Evolutionary conservation across 73 alveolate genomes (phyloP).

Genomic region (Uronychia binucleata): DNA sequence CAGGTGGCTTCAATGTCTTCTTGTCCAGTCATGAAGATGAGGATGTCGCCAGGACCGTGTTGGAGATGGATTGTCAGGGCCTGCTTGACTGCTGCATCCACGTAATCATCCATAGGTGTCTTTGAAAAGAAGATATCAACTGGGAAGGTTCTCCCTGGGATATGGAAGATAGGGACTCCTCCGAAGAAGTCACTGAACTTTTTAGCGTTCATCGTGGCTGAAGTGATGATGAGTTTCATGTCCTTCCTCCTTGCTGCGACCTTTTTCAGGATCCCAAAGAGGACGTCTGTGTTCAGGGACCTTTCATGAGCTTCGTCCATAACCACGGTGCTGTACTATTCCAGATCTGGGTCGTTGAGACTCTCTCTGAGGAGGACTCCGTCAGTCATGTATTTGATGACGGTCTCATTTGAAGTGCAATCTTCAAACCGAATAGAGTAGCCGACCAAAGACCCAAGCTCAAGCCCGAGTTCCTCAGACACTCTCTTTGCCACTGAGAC

Average conservation of each 20-base stretch:
- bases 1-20: conserved; percentile 99
- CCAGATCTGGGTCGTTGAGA: conserved; percentile 97
- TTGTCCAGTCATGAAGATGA: conserved; percentile 99
- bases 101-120: conserved; percentile 98
- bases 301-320: conserved; percentile 99
- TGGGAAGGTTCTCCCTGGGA: conserved; percentile 99
- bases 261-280: conserved; percentile 98
- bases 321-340: conserved; percentile 94
- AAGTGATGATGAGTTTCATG: conserved; percentile 97
- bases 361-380: conserved; percentile 99
- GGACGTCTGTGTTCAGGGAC: conserved; percentile 99
- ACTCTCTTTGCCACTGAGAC: conserved; percentile 99
- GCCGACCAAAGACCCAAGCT: conserved; percentile 95
- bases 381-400: conserved; percentile 99
- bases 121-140: conserved; percentile 92
- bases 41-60: conserved; percentile 94
- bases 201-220: conserved; percentile 99
- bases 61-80: conserved; percentile 98
- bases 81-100: conserved; percentile 99
- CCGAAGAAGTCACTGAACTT: conserved; percentile 99
- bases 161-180: conserved; percentile 96
- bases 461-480: conserved; percentile 96
- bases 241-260: conserved; percentile 96
- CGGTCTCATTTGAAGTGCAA: conserved; percentile 90
- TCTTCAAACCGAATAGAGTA: conserved; percentile 99